Evolutionary conservation across 1,284 basidiomycete genomes (phyloP).

Genomic region (Ceratobasidium sp.): DNA sequence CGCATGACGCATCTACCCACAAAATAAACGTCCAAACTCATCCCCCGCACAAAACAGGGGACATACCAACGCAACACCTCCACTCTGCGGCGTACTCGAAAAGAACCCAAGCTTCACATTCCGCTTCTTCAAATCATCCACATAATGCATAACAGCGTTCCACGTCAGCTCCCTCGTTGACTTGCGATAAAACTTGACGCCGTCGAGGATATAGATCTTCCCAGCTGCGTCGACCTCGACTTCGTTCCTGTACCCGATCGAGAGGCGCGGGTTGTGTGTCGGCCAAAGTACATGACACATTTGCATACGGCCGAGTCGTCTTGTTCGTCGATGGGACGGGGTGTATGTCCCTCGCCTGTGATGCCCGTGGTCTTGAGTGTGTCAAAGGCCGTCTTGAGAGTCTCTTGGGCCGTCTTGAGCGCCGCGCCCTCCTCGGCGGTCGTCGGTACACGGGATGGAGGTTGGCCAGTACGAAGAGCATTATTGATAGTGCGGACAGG

Average conservation of each 20-base stretch:
- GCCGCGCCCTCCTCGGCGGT: conserved; percentile 54
- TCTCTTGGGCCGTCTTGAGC: neutral
- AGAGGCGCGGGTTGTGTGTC: conserved; percentile 76
- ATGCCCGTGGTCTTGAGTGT: conserved; percentile 58
- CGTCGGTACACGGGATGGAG: conserved; percentile 54
- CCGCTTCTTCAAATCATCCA: conserved; percentile 83
- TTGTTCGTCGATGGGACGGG: conserved; percentile 82
- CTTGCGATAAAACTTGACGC: conserved; percentile 76
- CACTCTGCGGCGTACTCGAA: conserved; percentile 90
- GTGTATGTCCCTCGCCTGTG: conserved; percentile 60
- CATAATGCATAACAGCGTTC: conserved; percentile 81
- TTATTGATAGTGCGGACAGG: conserved; percentile 69
- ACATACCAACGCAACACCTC: conserved; percentile 87
- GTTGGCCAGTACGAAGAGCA: conserved; percentile 59
- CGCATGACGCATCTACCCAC: conserved; percentile 84
- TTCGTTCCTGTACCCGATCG: conserved; percentile 82
- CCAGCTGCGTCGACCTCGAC: conserved; percentile 83
- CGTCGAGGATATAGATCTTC: conserved; percentile 83
- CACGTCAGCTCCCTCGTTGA: conserved; percentile 78
- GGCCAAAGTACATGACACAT: conserved; percentile 79
- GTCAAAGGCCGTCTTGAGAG: conserved; percentile 55
- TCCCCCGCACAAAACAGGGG: neutral
- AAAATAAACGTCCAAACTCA: conserved; percentile 48
- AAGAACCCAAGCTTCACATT: conserved; percentile 90
- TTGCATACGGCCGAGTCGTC: conserved; percentile 86